phyloP scores from a whole-genome alignment of 306 rosid species.

The Aeschynomene evenia region DNA sequence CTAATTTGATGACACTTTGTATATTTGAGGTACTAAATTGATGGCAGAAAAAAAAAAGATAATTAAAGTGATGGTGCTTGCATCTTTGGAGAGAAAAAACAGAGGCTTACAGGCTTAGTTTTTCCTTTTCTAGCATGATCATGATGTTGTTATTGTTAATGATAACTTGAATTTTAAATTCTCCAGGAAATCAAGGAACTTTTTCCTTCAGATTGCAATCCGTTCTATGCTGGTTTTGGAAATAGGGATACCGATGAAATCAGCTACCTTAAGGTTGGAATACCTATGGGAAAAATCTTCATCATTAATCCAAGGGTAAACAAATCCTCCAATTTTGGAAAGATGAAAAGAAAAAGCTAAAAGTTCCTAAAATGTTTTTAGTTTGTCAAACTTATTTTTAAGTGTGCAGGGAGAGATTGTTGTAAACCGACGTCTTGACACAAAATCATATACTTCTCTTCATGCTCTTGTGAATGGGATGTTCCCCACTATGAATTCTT shows the following conservation, averaged over 20 bases:
- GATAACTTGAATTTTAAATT: slow-evolving; percentile 30
- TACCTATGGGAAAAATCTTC: slow-evolving; percentile 90
- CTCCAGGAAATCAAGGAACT: slow-evolving; percentile 74
- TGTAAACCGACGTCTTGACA: slow-evolving; percentile 69
- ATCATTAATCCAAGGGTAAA: slow-evolving; percentile 89
- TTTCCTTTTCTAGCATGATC: slow-evolving; percentile 4
- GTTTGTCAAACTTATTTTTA: slow-evolving; percentile 29
- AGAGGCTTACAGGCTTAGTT: not conserved
- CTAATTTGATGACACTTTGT: not conserved
- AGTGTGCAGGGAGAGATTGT: slow-evolving; percentile 81
- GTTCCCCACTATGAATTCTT: slow-evolving; percentile 67
- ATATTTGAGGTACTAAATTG: not conserved
- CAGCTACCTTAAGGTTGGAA: slow-evolving; percentile 94
- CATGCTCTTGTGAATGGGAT: slow-evolving; percentile 87
- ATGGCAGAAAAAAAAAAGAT: not conserved
- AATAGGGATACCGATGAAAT: slow-evolving; percentile 94
- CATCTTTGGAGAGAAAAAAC: not conserved
- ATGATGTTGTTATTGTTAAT: slow-evolving; percentile 12
- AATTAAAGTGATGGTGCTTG: not conserved
- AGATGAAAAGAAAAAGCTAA: not conserved
- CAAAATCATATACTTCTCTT: slow-evolving; percentile 79
- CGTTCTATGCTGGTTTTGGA: slow-evolving; percentile 99
- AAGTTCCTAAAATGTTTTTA: slow-evolving; percentile 7
- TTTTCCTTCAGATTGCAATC: slow-evolving; percentile 87
- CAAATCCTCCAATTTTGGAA: slow-evolving; percentile 18